Base-by-base conservation (phyloP, 1,284 basidiomycete genomes). In the Rhodotorula mucilaginosa region DNA sequence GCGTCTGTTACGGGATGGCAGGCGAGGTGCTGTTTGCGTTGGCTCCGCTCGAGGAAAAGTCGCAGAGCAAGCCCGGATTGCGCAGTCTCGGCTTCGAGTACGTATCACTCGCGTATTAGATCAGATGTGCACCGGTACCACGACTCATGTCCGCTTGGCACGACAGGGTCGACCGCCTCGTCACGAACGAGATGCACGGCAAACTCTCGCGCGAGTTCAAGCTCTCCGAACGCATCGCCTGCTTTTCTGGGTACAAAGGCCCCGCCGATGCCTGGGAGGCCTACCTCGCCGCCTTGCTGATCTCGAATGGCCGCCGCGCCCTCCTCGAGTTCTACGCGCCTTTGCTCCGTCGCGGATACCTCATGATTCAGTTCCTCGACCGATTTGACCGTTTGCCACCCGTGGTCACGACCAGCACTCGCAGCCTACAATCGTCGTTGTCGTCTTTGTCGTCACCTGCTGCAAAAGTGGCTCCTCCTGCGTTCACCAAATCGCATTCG, bases 261-360 rank as follows among this genome's bases (percentile, higher is more conserved):
- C 3, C 19, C 18, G 69, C 69, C 2, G 67, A 68, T 31, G 48
- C 29, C 2, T 71, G 58, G 57, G 70, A 71, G 26, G 66, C 70
- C 5, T 65, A 65, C 46, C 26, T 71, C 49, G 48, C 39, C 1
- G 70, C 70, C 0, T 56, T 71, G 1, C n/a, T 21, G 5, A 29
- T 56, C 34, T 12, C 49, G 12, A 57, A 63, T 29, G 70, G 70
- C 2, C 34, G 39, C 2, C 51, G 47, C 5, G 59, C 62, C 3
- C 21, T 68, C 2, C 39, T 68, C 48, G 49, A 61, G 39, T 64
- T 71, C 46, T 66, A 68, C 49, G 63, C 47, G 12, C 70, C 70
- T 0, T 54, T 71, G 10, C 26, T 71, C 26, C 34, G 48, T 1
- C 52, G 61, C 2, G 66, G 65, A 29, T 65, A 61, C 48, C 29